Base-by-base conservation (phyloP, 805 yeast species). In the Lipomyces kockii region DNA sequence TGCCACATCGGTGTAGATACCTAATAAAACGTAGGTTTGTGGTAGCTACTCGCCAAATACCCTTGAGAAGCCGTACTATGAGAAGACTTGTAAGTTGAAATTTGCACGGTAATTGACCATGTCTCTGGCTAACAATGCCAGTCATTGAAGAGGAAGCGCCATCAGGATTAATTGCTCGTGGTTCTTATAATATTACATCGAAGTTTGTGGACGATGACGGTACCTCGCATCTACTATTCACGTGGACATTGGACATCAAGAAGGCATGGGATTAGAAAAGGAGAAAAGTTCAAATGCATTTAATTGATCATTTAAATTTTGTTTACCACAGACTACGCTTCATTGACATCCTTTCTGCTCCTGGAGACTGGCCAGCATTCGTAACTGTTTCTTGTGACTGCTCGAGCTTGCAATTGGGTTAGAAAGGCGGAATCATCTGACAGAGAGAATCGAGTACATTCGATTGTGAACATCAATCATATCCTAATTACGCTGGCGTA, bases 11-110 rank as follows among this genome's bases (percentile, higher is more conserved):
- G n/a, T 2, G 9, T 17, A 12, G 34, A 8, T 14, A 37, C 0
- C 57, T 54, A 17, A 54, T 7, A n/a, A 17, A 8, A 3, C 5
- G 9, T 43, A 69, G 72, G 29, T 67, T 57, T 84, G 92, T 76
- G 98, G 98, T 2, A 88, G 95, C 2, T 93, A 88, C 78, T 93
- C 97, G 9, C 98, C 98, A 73, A 90, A 86, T 77, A 92, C 97
- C 2, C 82, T 80, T 65, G 91, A 86, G 55, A 90, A 89, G 76
- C 97, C 97, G 8, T 89, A 78, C 76, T 92, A 90, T 76, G 91
- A 86, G 61, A 73, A 69, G 79, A 83, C 84, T 74, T 75, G 75
- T 78, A 53, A 83, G 73, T 61, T 22, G 6, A 37, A 37, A 2
- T 11, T 56, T 27, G 27, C 29, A 12, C 52, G 49, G 22, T n/a